phyloP scores from a whole-genome alignment of 257 asterid genomes.

The Salvia miltiorrhiza region DNA sequence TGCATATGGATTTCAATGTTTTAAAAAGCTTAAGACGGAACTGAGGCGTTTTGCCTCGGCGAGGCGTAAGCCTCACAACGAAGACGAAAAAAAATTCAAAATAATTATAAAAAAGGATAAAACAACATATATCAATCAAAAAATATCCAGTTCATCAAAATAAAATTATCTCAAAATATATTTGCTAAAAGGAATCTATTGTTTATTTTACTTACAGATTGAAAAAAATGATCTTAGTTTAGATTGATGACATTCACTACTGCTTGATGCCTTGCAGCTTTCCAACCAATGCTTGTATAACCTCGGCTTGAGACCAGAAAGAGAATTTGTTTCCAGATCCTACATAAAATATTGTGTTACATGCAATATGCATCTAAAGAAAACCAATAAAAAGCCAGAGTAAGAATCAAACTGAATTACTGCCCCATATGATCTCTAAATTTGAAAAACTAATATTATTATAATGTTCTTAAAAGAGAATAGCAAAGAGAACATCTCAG shows the following conservation, averaged over 20 bases:
- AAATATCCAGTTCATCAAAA: too few relatives aligned
- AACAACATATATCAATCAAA: too few relatives aligned
- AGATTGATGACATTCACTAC: slow-evolving; percentile 65
- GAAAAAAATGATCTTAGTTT: slow-evolving; percentile 61
- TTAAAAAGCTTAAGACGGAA: too few relatives aligned
- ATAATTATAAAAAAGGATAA: too few relatives aligned
- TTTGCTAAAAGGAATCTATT: background rate
- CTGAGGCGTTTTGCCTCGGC: too few relatives aligned
- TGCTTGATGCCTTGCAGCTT: slow-evolving; percentile 50
- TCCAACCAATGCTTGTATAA: slow-evolving; percentile 79
- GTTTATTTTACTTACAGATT: slow-evolving; percentile 56
- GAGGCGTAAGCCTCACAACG: too few relatives aligned
- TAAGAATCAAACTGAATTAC: background rate
- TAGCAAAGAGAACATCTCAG: background rate
- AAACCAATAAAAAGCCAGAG: background rate
- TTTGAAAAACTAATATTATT: background rate
- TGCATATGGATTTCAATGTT: too few relatives aligned
- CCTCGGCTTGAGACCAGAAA: slow-evolving; percentile 59
- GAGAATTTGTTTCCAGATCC: slow-evolving; percentile 43
- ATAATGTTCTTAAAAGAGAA: background rate
- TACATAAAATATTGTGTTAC: slow-evolving; percentile 30
- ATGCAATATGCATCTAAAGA: background rate
- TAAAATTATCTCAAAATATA: too few relatives aligned
- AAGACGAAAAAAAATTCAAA: too few relatives aligned
- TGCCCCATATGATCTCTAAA: slow-evolving; percentile 5